Percentiles rank a stretch among this genome's conserved stretches.
These are phyloP conservation scores for Cantharellus cinnabarinus DNA, from an alignment of 768 basidiomycete genomes.

Conservation along the genomic window DNA sequence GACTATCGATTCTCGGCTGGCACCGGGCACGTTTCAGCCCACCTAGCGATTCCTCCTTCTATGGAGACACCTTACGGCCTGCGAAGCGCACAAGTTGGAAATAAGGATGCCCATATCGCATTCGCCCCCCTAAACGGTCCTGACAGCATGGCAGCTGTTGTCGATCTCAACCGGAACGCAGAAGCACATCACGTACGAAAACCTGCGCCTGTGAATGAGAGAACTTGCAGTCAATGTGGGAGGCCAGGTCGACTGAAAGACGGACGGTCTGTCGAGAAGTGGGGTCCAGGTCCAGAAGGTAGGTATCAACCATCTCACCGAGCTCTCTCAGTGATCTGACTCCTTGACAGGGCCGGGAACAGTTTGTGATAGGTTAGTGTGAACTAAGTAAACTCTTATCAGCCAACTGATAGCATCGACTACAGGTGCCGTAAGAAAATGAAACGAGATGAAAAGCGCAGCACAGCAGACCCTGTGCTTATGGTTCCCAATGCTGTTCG, in stretches of 20 bases:
- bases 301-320: not conserved
- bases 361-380: constrained; percentile 46
- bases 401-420: not conserved
- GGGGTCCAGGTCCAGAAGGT: constrained; percentile 64
- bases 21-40: too few relatives aligned
- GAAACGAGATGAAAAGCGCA: constrained; percentile 57
- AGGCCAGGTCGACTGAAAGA: constrained; percentile 60
- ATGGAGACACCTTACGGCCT: too few relatives aligned
- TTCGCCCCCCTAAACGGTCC: not conserved
- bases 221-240: constrained; percentile 62
- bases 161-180: not conserved
- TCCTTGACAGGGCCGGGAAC: constrained; percentile 36
- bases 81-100: too few relatives aligned
- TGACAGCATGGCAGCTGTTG: not conserved
- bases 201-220: constrained; percentile 14
- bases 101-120: not conserved
- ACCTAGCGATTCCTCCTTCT: too few relatives aligned
- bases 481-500: not conserved
- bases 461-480: not conserved
- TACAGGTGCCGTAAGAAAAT: constrained; percentile 62
- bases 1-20: not conserved
- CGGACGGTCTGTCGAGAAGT: constrained; percentile 71
- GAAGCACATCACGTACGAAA: not conserved
- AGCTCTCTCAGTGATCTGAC: not conserved
- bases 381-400: not conserved